Evolutionary conservation across 148 eudicot genomes (phyloP).

Genomic region (Rhododendron henanense): DNA sequence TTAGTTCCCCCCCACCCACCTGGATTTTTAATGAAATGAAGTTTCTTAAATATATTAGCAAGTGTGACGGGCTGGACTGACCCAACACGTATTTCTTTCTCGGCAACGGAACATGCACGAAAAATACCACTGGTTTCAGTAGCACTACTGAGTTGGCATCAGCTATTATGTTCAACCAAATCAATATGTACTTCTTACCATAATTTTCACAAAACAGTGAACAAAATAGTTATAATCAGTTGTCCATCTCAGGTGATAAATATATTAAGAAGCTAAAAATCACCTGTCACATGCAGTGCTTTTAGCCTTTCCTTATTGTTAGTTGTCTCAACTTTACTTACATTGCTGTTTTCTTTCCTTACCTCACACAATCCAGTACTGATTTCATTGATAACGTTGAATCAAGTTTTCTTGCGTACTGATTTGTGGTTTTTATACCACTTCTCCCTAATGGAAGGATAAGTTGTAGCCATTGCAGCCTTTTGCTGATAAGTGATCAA

Average conservation of each 20-base stretch:
- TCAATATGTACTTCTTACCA: neutral
- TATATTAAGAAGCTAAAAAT: conserved; percentile 5
- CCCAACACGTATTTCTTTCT: neutral
- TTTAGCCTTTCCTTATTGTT: neutral
- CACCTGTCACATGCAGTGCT: neutral
- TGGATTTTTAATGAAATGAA: neutral
- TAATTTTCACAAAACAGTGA: neutral
- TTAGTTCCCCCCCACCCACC: neutral
- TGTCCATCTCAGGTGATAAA: neutral
- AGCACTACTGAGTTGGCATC: neutral
- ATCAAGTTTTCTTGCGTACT: conserved; percentile 7
- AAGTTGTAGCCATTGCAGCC: conserved; percentile 15
- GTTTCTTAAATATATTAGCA: neutral
- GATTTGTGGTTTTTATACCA: conserved; percentile 28
- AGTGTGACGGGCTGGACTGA: neutral
- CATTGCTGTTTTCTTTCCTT: conserved; percentile 9
- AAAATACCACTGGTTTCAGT: neutral
- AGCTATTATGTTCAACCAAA: neutral
- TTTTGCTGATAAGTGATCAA: conserved; percentile 16
- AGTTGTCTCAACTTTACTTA: conserved; percentile 2
- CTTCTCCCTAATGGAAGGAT: conserved; percentile 21
- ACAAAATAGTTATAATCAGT: neutral
- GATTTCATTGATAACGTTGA: conserved; percentile 15
- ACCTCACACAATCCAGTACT: conserved; percentile 20
- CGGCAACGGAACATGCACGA: neutral